Percentiles rank a stretch among this genome's conserved stretches.
These are phyloP conservation scores for Inonotus hispidus DNA, from an alignment of 1,284 basidiomycete species.

Conservation along the genomic window DNA sequence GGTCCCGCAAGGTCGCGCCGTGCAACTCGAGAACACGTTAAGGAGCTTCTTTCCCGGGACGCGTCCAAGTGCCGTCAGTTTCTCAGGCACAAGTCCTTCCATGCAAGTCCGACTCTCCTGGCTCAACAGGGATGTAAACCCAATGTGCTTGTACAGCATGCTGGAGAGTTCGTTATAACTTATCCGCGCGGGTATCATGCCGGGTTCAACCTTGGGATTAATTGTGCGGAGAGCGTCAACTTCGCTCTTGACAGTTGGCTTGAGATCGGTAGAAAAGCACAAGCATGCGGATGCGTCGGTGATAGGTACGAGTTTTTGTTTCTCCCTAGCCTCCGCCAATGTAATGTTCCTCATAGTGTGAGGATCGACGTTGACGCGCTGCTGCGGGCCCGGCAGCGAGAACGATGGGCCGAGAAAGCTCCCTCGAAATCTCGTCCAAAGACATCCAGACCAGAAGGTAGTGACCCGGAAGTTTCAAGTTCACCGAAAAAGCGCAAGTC, in stretches of 20 bases:
- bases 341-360: constrained; percentile 48
- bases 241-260: constrained; percentile 97
- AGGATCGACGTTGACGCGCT: constrained; percentile 87
- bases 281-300: constrained; percentile 76
- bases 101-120: constrained; percentile 84
- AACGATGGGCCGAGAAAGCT: constrained; percentile 25
- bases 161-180: constrained; percentile 94
- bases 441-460: constrained; percentile 20
- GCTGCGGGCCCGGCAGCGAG: constrained; percentile 54
- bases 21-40: constrained; percentile 78
- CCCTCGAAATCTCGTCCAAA: background rate
- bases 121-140: constrained; percentile 79
- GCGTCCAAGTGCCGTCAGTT: constrained; percentile 86
- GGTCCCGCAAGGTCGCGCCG: constrained; percentile 80
- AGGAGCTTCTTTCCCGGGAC: constrained; percentile 85
- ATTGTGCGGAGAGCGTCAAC: constrained; percentile 97
- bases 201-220: constrained; percentile 96
- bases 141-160: constrained; percentile 85
- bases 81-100: constrained; percentile 94
- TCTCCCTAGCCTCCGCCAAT: background rate
- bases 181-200: constrained; percentile 94
- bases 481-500: constrained; percentile 4
- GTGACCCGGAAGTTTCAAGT: background rate
- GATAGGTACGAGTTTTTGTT: constrained; percentile 58
- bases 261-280: constrained; percentile 79